Evolutionary conservation across 352 stramenopile species (phyloP), one percentile per base, ranked within the genome.

Genomic region (Ochromonadaceae sp.): DNA sequence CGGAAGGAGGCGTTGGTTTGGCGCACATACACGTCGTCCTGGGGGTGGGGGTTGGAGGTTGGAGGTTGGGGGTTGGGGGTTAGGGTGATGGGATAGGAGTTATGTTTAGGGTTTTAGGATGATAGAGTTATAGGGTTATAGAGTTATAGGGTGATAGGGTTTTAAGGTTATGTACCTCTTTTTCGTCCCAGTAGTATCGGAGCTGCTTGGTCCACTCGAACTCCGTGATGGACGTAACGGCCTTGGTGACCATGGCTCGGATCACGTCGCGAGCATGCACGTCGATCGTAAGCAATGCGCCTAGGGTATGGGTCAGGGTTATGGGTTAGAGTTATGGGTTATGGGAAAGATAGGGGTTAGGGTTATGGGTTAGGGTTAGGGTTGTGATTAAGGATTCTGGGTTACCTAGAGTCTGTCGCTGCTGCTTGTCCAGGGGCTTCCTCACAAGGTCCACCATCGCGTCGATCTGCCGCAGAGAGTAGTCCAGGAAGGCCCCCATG

Each of bases 181-280:
- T 78, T 0, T 75, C 65, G 41, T 92, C 82, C 83, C 80, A 91
- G 65, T 92, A 91, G 66, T 91, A 92, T 3, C 84, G 73, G 22
- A 92, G 67, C 65, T 92, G 83, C 0, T 85, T 79, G 31, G 84
- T 92, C 84, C 84, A 92, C 53, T 92, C 84, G 69, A 92, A 92
- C 50, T 92, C 83, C 15, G 67, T 86, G 28, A 91, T 72, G 20
- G 74, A 83, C 14, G 75, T 79, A 0, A 92, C 72, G 10, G 83
- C 81, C 55, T 78, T 90, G 22, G 86, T 76, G 12, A 85, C 73
- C 14, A 93, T 71, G 0, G 81, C 78, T 1, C 82, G 77, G 22
- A 92, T 82, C 2, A 92, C 83, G 68, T 92, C 85, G 41, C 85
- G 82, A 34, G 84, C 85, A 49, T 93, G 85, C 1, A 93, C 84